Conservation (phyloP, 2,329 filamentous ascomycete genomes). For the Fusarium sp. region DNA sequence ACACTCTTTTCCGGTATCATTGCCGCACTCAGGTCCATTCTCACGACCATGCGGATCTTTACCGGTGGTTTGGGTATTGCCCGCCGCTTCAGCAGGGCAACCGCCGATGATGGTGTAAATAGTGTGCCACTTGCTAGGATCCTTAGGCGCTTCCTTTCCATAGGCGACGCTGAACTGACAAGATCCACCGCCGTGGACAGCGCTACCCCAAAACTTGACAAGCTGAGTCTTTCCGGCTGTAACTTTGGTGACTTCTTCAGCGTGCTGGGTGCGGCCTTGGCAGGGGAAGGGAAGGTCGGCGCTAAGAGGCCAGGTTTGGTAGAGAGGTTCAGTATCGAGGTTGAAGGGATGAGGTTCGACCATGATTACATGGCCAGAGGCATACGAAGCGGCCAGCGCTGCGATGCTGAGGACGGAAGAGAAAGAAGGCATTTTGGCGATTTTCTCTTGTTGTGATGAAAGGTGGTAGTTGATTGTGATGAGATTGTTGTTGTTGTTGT, state of each 20-base stretch:
- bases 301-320: conserved; percentile 38
- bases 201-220: conserved; percentile 46
- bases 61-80: conserved; percentile 21
- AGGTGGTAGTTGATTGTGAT: neutral
- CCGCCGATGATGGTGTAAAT: conserved; percentile 45
- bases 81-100: conserved; percentile 40
- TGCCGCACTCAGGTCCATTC: conserved; percentile 37
- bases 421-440: conserved; percentile 7
- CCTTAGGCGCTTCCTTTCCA: conserved; percentile 34
- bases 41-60: conserved; percentile 37
- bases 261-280: conserved; percentile 35
- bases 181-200: conserved; percentile 44
- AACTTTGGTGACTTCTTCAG: conserved; percentile 40
- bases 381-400: conserved; percentile 5
- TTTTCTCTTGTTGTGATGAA: neutral
- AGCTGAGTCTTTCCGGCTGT: conserved; percentile 37
- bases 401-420: neutral
- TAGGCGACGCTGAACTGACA: conserved; percentile 45
- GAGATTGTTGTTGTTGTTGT: neutral
- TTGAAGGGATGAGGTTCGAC: conserved; percentile 47
- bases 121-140: conserved; percentile 35
- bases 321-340: conserved; percentile 40
- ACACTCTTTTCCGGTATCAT: conserved; percentile 42
- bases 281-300: conserved; percentile 41
- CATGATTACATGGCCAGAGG: conserved; percentile 41